Evolutionary conservation across 179 eudicot species (phyloP), one percentile per base, ranked within the genome.

Genomic region (Drosera spatulata): DNA sequence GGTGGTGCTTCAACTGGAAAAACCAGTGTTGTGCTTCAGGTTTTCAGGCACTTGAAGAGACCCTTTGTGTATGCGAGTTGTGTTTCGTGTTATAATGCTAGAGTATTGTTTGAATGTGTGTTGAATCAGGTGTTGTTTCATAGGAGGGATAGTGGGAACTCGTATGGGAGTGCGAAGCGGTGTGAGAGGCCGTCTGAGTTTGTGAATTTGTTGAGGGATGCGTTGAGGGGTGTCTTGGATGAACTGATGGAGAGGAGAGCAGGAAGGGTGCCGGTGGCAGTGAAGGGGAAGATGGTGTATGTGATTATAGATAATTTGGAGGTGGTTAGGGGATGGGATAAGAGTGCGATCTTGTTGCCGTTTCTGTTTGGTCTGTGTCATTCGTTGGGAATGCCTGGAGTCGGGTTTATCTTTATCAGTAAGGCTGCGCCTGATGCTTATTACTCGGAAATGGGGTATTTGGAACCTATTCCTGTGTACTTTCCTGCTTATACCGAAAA

Each of bases 131-230:
- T 91, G 62, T 63, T 76, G 38, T 79, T 88, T 67, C 95, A 91
- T 67, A 64, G 70, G 61, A 85, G 80, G 68, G 73, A 72, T 58
- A 81, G 75, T 48, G 73, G 67, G 11, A 83, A 85, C 61, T 75
- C 77, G 53, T 91, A 91, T 63, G 67, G 73, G 11, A 88, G 87
- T 76, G 81, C 81, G 49, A 91, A 83, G 71, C 80, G 85, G 22
- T 91, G 97, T 61, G 96, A 91, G 61, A 83, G 59, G 71, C 88
- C 90, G 41, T 82, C 95, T 64, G 97, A 91, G 72, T 85, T 91
- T 69, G 81, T 77, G 52, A 88, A 83, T 78, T 68, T 73, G 47
- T 54, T 91, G 50, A 69, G 73, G 22, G 91, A 85, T 53, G 88
- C 88, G 2, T 75, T 88, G 75, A 44, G 64, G 56, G 67, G 50